Conservation (phyloP, 306 rosid genomes). For the Lotus japonicus region DNA sequence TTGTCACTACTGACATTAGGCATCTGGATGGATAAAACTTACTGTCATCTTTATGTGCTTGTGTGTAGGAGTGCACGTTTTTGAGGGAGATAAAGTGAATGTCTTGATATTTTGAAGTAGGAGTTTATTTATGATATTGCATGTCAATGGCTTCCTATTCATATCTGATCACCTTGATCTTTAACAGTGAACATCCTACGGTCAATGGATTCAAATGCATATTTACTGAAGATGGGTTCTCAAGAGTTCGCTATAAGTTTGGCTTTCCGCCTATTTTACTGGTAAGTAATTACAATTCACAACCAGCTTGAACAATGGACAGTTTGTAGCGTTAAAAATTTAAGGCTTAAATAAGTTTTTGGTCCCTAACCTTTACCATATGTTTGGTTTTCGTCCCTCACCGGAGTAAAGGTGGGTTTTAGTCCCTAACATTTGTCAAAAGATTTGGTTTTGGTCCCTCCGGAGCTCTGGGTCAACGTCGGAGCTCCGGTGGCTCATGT, state of each 20-base stretch:
- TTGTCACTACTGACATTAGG: background rate
- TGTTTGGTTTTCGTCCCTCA: too few species aligned
- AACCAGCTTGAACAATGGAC: background rate
- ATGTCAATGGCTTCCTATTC: background rate
- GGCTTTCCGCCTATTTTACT: constrained; percentile 56
- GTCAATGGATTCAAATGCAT: constrained; percentile 75
- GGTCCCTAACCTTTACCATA: too few species aligned
- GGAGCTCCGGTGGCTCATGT: too few species aligned
- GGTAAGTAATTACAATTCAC: constrained; percentile 35
- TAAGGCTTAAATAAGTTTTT: too few species aligned
- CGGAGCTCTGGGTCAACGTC: too few species aligned
- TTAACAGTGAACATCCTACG: constrained; percentile 57
- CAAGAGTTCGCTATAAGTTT: constrained; percentile 34
- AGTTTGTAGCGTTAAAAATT: too few species aligned
- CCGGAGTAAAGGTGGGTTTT: too few species aligned
- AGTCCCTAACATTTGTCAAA: too few species aligned
- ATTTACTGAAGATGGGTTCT: constrained; percentile 56
- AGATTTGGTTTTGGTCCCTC: too few species aligned
- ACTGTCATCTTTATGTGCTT: background rate
- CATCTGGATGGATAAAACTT: background rate
- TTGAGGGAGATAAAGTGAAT: background rate
- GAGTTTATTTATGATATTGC: background rate
- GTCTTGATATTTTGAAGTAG: background rate
- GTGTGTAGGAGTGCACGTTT: background rate
- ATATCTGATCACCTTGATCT: constrained; percentile 6